Evolutionary conservation across 176 grass and related monocot species (phyloP).

Genomic region (Triticum turgidum): DNA sequence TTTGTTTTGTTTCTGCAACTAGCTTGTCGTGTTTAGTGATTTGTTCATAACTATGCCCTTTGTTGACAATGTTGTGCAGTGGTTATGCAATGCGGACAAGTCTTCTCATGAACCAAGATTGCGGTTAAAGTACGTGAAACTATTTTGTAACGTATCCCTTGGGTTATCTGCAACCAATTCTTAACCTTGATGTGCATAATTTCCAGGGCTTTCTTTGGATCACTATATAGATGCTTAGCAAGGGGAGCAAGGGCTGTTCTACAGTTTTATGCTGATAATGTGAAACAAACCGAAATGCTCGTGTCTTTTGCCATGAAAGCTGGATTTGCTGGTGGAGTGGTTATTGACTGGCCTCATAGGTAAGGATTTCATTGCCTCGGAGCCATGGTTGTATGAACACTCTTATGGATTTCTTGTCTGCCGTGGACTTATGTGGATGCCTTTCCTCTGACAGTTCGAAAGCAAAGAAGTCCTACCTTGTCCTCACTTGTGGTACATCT

Average conservation of each 20-base stretch:
- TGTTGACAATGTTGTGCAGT: conserved; percentile 47
- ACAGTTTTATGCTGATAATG: conserved; percentile 94
- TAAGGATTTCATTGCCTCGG: conserved; percentile 16
- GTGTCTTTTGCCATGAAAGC: conserved; percentile 90
- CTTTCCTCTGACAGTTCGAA: conserved; percentile 69
- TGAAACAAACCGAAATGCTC: conserved; percentile 97
- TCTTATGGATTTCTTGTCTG: background rate
- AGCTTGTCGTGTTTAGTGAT: background rate
- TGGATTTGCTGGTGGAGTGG: conserved; percentile 93
- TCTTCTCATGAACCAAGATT: conserved; percentile 91
- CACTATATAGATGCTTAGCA: conserved; percentile 90
- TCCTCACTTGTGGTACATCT: conserved; percentile 84
- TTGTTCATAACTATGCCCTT: background rate
- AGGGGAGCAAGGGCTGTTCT: conserved; percentile 95
- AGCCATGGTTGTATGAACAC: background rate
- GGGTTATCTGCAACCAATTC: background rate
- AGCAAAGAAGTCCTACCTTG: conserved; percentile 94
- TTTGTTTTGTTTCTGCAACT: background rate
- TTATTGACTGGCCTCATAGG: conserved; percentile 95
- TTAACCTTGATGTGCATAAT: conserved; percentile 2
- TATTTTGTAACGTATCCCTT: background rate
- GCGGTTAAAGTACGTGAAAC: conserved; percentile 67
- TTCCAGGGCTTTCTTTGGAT: conserved; percentile 96
- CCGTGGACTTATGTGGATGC: conserved; percentile 1
- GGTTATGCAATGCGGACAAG: conserved; percentile 97